Base-by-base conservation (phyloP, 2,329 filamentous ascomycete genomes). In the Neonectria neomacrospora region DNA sequence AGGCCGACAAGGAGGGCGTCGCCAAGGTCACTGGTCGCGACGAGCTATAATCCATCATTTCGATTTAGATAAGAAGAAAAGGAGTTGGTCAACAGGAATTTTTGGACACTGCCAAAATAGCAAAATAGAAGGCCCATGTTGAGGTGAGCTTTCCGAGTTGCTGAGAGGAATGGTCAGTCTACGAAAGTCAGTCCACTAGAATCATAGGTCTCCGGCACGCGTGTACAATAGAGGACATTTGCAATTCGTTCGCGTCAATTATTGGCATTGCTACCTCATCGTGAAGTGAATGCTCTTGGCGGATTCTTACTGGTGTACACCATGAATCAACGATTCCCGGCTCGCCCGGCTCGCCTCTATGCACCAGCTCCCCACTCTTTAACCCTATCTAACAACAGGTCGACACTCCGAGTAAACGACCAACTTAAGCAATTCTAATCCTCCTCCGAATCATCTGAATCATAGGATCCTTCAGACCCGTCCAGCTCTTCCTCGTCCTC, bases 1-100 rank as follows among this genome's bases (percentile, higher is more conserved):
- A 71, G 12, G 75, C 79, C 65, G 78, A 77, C 44, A 74, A 76
- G 54, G 73, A 75, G 20, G 76, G 77, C 53, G 86, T 88, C 32
- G 84, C 88, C 66, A 92, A 90, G 80, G 89, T 91, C 51, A 88
- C 87, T 44, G 93, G 93, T 61, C 87, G 92, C 66, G 93, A 96
- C 56, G 84, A 86, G 80, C 78, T 95, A 79, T 94, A 85, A 80
- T 34, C 23, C 14, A 57, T 26, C 30, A 53, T 34, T 47, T 20
- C 10, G 12, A 41, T 47, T 45, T 54, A 51, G 52, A 58, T 61
- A 32, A 63, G 47, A 51, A 18, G 44, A 30, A 47, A 22, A 63
- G n/a, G 18, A 32, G 18, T 51, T 39, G 10, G 26, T 20, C 14
- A 11, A n/a, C 12, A 47, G 39, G 5, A 12, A 41, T 53, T 26